Evolutionary conservation across 768 basidiomycete species (phyloP), one percentile per base, ranked within the genome.

Genomic region (Termitomyces sp.): DNA sequence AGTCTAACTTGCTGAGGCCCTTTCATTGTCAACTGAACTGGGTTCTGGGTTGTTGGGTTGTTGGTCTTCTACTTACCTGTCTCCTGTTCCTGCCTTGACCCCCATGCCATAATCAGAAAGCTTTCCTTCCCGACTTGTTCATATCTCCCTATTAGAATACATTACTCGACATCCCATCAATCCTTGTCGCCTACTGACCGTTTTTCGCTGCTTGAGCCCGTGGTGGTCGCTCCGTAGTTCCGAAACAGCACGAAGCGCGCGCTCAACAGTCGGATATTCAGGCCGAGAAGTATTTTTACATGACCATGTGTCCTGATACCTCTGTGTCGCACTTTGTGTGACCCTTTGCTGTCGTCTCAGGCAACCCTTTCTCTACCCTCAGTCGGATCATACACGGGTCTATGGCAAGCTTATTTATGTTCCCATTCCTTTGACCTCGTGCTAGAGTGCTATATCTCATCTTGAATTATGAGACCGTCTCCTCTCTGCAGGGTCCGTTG

Each of bases 271-370:
- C 36, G 36, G 51, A 45, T 33, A 48, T 53, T 33, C 22, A 32
- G 36, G 44, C 49, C 40, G 18, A 54, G 43, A 61, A 57, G 56
- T 51, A 37, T 24, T 7, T 9, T 36, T 22, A 10, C 3, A 14
- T 26, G 49, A 4, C 24, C 37, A 52, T 52, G 51, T 39, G 26
- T 52, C 30, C 37, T 27, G 36, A 27, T n/a, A 5, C 22, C 24
- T 18, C n/a, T n/a, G 16, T 37, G 46, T 42, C 55, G 58, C 53
- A 57, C 13, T 60, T 63, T 55, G 45, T 27, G 62, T 50, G 62
- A 53, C 59, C 32, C 50, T 48, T 43, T 27, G 22, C 16, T 33
- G 7, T 26, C 24, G 37, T 20, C 18, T 14, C 26, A 12, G 26
- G 37, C 12, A 52, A 30, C n/a, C 27, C 10, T 51, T 26, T 27